Conservation (phyloP, 1,284 basidiomycete genomes). For the Takashimella tepidaria region DNA sequence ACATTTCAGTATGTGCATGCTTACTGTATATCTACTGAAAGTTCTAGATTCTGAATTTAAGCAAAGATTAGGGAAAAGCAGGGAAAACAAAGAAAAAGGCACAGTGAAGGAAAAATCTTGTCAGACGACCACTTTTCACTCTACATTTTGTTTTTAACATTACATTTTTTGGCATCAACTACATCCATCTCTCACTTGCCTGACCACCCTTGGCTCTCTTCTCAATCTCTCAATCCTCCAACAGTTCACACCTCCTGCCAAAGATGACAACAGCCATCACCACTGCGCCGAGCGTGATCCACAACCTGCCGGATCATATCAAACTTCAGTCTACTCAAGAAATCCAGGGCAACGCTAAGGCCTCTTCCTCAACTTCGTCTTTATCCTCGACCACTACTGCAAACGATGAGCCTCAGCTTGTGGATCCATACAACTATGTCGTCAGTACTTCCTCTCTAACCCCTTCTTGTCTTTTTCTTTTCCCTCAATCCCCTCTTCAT, state of each 20-base stretch:
- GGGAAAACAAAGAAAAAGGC: too few species aligned
- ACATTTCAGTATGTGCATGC: too few species aligned
- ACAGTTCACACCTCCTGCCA: not conserved
- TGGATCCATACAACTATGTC: constrained; percentile 45
- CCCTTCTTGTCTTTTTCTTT: not conserved
- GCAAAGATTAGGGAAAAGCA: too few species aligned
- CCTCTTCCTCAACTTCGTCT: not conserved
- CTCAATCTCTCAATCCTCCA: not conserved
- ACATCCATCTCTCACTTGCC: too few species aligned
- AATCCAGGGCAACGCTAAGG: not conserved
- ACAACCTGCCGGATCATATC: not conserved
- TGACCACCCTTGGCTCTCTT: not conserved
- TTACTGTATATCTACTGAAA: too few species aligned
- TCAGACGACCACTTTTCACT: too few species aligned
- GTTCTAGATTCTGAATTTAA: too few species aligned
- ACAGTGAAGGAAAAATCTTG: too few species aligned
- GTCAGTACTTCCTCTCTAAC: constrained; percentile 16
- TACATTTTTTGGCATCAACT: too few species aligned
- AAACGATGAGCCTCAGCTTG: constrained; percentile 14
- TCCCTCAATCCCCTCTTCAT: too few species aligned
- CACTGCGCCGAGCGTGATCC: not conserved
- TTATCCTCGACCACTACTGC: not conserved
- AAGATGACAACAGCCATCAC: not conserved
- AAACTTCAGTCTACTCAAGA: not conserved
- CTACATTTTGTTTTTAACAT: too few species aligned